These are phyloP conservation scores for Mercurialis annua DNA, from an alignment of 345 rosid species.

Conservation along the genomic window DNA sequence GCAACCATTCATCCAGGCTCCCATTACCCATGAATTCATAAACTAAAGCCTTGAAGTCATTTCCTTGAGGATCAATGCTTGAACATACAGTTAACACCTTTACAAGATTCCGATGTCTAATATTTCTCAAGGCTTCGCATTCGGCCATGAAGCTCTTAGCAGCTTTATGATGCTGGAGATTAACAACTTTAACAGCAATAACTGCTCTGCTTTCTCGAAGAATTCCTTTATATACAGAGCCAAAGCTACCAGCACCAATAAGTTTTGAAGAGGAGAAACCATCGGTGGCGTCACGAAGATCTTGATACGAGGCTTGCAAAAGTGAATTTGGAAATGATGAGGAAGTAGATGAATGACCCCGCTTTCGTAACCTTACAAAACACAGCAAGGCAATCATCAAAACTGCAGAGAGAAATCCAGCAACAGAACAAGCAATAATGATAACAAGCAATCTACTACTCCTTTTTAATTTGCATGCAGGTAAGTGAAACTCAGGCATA, in stretches of 20 bases:
- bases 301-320: neutral
- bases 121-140: neutral
- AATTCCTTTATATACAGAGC: neutral
- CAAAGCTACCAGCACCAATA: neutral
- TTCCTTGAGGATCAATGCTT: neutral
- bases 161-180: neutral
- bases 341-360: neutral
- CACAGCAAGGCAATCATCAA: neutral
- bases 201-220: neutral
- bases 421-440: neutral
- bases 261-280: neutral
- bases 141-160: neutral
- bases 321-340: neutral
- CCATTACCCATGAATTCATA: constrained; percentile 1
- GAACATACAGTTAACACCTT: neutral
- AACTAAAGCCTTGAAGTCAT: neutral
- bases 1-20: neutral
- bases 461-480: neutral
- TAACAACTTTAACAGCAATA: neutral
- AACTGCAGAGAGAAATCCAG: neutral
- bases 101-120: neutral
- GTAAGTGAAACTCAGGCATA: neutral
- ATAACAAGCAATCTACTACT: neutral
- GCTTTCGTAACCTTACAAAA: neutral
- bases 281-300: neutral